Percentiles rank a stretch among this genome's conserved stretches.
Evolutionary conservation across 139 green algal genomes (phyloP).

Genomic region (Ettlia oleoabundans): DNA sequence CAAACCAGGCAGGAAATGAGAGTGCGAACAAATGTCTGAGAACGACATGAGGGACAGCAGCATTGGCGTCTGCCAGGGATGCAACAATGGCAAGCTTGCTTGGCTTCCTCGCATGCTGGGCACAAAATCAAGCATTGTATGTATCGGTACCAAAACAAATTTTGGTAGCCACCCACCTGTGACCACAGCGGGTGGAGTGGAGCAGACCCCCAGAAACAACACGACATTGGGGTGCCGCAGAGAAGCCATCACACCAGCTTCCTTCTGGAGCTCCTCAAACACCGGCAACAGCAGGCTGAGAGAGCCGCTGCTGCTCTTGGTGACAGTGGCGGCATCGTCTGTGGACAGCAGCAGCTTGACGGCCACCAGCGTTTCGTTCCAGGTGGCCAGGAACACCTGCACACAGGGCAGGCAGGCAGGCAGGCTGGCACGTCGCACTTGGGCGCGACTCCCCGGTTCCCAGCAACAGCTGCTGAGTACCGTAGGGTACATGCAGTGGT

Average conservation of each 20-base stretch:
- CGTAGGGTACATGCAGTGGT: background rate
- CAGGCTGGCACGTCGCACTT: too few species aligned
- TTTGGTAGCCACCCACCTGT: conserved; percentile 14
- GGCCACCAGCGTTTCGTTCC: conserved; percentile 14
- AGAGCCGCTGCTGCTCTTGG: background rate
- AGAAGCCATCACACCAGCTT: conserved; percentile 53
- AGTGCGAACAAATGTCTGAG: too few species aligned
- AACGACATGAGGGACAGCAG: too few species aligned
- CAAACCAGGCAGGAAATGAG: too few species aligned
- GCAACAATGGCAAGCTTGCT: too few species aligned
- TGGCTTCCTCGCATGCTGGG: too few species aligned
- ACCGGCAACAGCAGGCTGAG: background rate
- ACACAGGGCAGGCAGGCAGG: background rate
- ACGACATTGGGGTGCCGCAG: conserved; percentile 69
- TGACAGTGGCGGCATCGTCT: background rate
- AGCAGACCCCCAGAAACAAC: conserved; percentile 68
- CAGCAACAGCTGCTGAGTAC: background rate
- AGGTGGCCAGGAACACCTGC: conserved; percentile 14
- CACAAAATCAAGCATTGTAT: too few species aligned
- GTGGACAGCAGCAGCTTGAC: conserved; percentile 3
- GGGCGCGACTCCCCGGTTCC: too few species aligned
- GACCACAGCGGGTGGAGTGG: conserved; percentile 26
- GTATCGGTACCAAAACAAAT: too few species aligned
- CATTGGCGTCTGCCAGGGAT: too few species aligned
- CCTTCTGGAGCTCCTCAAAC: background rate